Evolutionary conservation across 495 filamentous ascomycete genomes (phyloP), one percentile per base, ranked within the genome.

Genomic region (Penicillium argentinense): DNA sequence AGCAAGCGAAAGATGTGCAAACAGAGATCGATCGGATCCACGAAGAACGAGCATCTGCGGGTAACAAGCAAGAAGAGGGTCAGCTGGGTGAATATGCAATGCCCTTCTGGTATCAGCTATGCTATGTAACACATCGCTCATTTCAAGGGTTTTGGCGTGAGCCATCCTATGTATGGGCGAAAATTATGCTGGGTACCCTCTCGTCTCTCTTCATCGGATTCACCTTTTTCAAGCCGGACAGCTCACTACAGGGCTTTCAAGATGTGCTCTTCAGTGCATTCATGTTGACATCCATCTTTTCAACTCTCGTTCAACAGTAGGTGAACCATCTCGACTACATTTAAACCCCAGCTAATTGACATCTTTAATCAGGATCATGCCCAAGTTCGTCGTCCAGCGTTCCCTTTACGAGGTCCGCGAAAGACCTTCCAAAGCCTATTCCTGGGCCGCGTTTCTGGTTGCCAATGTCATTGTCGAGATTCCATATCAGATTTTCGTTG

Each of bases 191-290:
- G 4, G 78, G 76, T 40, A 72, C 64, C n/a, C 32, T 61, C 21
- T 63, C 61, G 2, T 59, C 77, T 3, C 73, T 95, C 9, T 93
- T 96, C 69, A 89, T 91, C 60, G 89, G 88, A 9, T 91, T 96
- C 70, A 88, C 88, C 28, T 95, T 96, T 68, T 90, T 80, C 76
- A 80, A 83, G 26, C 77, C 87, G 0, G 70, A 80, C 42, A 84
- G 79, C 64, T 77, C 79, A 2, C 70, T 82, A 17, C 86, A 92
- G 60, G 90, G 88, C 32, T 79, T 95, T 17, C 88, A 91, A 61
- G 90, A 91, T 62, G 84, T 89, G 47, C 76, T 92, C 62, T 95
- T 93, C 61, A 76, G 82, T 58, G 83, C 92, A 56, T 95, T 96
- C 72, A 82, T 91, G 73, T 68, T 96, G 9, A 74, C 87, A 38